These are phyloP conservation scores for Pseudogymnoascus sp. DNA, from an alignment of 2,329 filamentous ascomycete species.

Conservation along the genomic window DNA sequence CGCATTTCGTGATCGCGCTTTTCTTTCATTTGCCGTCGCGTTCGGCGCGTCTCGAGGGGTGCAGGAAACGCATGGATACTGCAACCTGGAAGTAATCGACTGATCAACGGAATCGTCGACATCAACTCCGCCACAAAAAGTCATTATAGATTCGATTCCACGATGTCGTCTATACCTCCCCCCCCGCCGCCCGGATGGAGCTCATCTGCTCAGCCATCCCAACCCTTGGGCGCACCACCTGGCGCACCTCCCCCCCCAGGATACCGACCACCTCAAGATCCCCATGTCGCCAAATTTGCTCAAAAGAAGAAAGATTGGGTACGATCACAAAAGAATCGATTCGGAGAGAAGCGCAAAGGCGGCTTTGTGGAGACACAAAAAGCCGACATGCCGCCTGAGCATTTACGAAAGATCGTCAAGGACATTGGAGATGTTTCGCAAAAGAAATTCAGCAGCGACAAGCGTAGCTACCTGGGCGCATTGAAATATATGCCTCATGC, in stretches of 20 bases:
- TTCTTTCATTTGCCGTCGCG: constrained; percentile 13
- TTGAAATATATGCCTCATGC: constrained; percentile 99
- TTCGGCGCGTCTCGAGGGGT: constrained; percentile 12
- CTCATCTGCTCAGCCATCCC: constrained; percentile 42
- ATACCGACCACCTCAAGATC: constrained; percentile 71
- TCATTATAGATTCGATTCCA: constrained; percentile 17
- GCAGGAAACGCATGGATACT: constrained; percentile 4
- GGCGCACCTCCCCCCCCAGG: constrained; percentile 71
- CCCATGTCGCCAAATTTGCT: constrained; percentile 86
- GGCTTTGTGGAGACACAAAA: constrained; percentile 98
- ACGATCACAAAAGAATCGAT: constrained; percentile 80
- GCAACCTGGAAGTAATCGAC: constrained; percentile 3
- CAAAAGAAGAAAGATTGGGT: constrained; percentile 99
- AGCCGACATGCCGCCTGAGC: constrained; percentile 96
- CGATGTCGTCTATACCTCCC: constrained; percentile 53
- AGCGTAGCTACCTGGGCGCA: constrained; percentile 93
- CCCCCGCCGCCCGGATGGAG: constrained; percentile 65
- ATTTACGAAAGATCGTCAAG: constrained; percentile 94
- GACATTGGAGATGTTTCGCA: constrained; percentile 99
- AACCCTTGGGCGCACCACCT: constrained; percentile 39
- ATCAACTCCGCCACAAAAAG: constrained; percentile 10
- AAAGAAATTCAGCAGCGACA: constrained; percentile 98
- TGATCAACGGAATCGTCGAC: background rate
- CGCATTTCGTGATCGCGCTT: constrained; percentile 10
- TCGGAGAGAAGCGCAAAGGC: constrained; percentile 92